Evolutionary conservation across 176 grass and related monocot species (phyloP), one percentile per base, ranked within the genome.

Genomic region (Pontederia crassipes): DNA sequence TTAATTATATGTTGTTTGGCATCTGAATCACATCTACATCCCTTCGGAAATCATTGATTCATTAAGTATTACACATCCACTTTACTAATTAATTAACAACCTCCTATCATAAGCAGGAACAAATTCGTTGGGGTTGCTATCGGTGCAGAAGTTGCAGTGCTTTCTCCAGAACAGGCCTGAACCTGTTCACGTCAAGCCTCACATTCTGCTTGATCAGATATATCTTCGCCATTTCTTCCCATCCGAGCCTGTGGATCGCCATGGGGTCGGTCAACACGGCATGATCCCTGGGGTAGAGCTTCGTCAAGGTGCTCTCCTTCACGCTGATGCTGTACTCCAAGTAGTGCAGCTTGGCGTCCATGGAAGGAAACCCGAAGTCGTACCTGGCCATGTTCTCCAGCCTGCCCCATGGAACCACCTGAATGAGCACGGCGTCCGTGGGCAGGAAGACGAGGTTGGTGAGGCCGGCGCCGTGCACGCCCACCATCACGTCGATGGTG

Each of bases 171-270:
- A 97, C 45, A 57, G 54, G 59, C 59, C 55, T 83, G 64, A 97
- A 97, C 65, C 87, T 76, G 8, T 73, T 82, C 40, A 85, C 62
- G 56, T 97, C 84, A 20, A 97, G 81, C 76, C 35, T 88, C 4
- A 97, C 87, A 49, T 97, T 87, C 58, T 97, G 92, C 24, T 76
- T 79, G 18, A 87, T 84, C 93, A 97, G 82, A 68, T 88, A 97
- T 8, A 87, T 90, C 52, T 52, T 67, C 67, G 67, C 72, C 62
- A 97, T 72, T 56, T 85, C 71, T 40, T 85, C 81, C 14, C 90
- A 97, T 3, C 93, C 87, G 4, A 58, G 71, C 13, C 61, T 82
- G 67, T 97, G 93, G 54, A 88, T 78, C 0, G 76, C 52, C 8
- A 68, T 57, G 0, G 93, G 93, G 17, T 92, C 85, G 48, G 11